Percentiles rank a stretch among this genome's conserved stretches.
Conservation (phyloP, 306 rosid genomes). For the Gillenia trifoliata region DNA sequence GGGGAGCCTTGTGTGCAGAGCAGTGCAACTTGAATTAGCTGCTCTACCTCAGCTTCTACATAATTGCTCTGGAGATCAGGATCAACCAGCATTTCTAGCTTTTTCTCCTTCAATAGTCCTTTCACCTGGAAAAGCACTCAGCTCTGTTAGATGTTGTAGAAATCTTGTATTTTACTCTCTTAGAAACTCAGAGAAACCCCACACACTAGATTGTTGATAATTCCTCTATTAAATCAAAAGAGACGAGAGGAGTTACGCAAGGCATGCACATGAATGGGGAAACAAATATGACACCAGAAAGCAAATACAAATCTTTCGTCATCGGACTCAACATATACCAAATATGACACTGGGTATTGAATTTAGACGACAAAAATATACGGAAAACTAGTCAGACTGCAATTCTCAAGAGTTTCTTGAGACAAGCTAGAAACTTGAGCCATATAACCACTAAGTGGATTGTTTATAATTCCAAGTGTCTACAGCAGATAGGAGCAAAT, state of each 20-base stretch:
- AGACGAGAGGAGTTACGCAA: background rate
- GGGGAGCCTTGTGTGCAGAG: conserved; percentile 99
- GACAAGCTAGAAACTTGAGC: background rate
- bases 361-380: background rate
- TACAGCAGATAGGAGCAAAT: too few relatives aligned
- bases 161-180: background rate
- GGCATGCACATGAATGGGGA: background rate
- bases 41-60: conserved; percentile 91
- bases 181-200: background rate
- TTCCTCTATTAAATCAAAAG: background rate
- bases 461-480: too few relatives aligned
- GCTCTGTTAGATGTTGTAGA: conserved; percentile 15
- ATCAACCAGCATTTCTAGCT: conserved; percentile 89
- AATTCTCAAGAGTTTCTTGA: background rate
- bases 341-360: background rate
- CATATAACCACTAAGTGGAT: too few relatives aligned
- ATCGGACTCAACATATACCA: background rate
- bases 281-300: background rate
- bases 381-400: background rate
- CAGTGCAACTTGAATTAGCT: conserved; percentile 89
- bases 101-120: conserved; percentile 88
- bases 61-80: conserved; percentile 87
- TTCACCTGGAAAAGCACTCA: conserved; percentile 58
- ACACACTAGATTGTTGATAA: background rate
- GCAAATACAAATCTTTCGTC: background rate